Evolutionary conservation across 495 filamentous ascomycete species (phyloP), one percentile per base, ranked within the genome.

Genomic region (Geoglossum glabrum): DNA sequence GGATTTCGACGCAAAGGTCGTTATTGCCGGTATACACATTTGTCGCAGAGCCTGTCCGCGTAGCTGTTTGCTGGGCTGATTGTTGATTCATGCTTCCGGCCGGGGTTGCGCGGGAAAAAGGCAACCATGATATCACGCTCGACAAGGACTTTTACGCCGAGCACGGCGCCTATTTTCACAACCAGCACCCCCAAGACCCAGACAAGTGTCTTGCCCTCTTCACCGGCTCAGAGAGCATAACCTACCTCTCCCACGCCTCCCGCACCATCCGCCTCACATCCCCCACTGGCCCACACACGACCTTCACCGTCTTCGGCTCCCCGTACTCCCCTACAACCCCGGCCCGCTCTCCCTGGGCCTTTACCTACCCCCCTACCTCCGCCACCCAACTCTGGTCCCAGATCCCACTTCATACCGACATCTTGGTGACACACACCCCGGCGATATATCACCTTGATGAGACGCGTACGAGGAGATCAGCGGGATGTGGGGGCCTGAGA

Each of bases 101-200:
- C 4, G 49, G 26, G 23, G 15, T 28, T 21, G n/a, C n/a, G n/a
- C n/a, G 40, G 40, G 11, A 15, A 15, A 40, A 59, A 86, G 84
- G 85, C 26, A 92, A 90, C 64, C 86, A 92, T 64, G 86, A 92
- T 62, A 72, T 89, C 52, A 85, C 83, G 0, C 71, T 92, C 4
- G 85, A 90, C 65, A 57, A 64, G 21, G 62, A 66, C 0, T 85
- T 87, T 68, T 84, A 84, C 62, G 61, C 70, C 1, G 64, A 79
- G 31, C 68, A 83, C 59, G 77, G 79, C 3, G 59, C 67, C 0
- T 72, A 71, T 49, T 82, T 83, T 62, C 81, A 84, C 62, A 77
- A 78, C 59, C 70, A 80, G 50, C 62, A 69, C n/a, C 74, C 74
- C 17, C 74, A 86, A 67, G 72, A 80, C 47, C 66, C 75, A 15